phyloP scores from a whole-genome alignment of 2,329 filamentous ascomycete genomes.

The Alternaria incomplexa region DNA sequence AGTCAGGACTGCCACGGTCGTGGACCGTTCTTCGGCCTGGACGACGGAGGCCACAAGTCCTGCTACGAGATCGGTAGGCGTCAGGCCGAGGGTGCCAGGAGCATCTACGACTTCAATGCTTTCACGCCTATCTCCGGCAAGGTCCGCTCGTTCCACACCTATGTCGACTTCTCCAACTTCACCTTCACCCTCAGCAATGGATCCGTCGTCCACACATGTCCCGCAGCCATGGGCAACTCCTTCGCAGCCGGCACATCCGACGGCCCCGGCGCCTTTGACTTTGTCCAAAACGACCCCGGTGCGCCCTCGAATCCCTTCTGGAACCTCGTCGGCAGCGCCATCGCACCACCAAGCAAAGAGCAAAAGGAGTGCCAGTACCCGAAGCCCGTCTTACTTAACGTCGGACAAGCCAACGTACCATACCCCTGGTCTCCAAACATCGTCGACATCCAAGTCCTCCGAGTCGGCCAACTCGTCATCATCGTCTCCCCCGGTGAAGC shows the following conservation, averaged over 20 bases:
- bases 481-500: conserved; percentile 87
- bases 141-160: conserved; percentile 83
- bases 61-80: conserved; percentile 78
- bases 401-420: conserved; percentile 77
- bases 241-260: conserved; percentile 94
- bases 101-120: conserved; percentile 61
- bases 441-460: conserved; percentile 84
- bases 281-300: conserved; percentile 83
- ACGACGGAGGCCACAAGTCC: conserved; percentile 70
- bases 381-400: conserved; percentile 87
- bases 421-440: conserved; percentile 92
- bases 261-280: conserved; percentile 89
- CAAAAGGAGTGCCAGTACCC: conserved; percentile 78
- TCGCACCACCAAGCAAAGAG: conserved; percentile 72
- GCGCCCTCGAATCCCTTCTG: conserved; percentile 81
- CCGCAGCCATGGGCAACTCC: conserved; percentile 86
- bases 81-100: conserved; percentile 69
- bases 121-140: conserved; percentile 64
- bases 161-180: conserved; percentile 79
- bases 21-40: conserved; percentile 70
- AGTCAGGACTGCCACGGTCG: conserved; percentile 75
- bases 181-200: conserved; percentile 77
- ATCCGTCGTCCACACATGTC: conserved; percentile 74
- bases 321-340: conserved; percentile 73
- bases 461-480: conserved; percentile 83